phyloP scores from a whole-genome alignment of 2,329 filamentous ascomycete species.

The Tolypocladium ovalisporum region DNA sequence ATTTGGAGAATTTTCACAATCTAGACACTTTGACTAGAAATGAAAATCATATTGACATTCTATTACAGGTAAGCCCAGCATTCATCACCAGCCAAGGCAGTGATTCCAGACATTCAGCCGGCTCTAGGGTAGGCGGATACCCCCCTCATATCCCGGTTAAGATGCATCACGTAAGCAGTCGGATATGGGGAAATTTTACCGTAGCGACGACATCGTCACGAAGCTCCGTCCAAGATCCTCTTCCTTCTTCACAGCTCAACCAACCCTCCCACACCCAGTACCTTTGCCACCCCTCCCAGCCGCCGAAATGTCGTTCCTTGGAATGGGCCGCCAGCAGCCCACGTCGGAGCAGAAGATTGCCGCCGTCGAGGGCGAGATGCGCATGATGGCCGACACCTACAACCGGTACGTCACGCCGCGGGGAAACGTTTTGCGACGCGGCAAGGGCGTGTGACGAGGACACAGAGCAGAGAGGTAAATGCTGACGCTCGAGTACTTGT shows the following conservation, averaged over 20 bases:
- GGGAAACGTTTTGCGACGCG: too few species aligned
- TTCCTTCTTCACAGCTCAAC: neutral
- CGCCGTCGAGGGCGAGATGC: constrained; percentile 91
- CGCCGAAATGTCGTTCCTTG: constrained; percentile 32
- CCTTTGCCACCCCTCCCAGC: neutral
- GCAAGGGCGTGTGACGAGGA: neutral
- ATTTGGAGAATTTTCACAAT: too few species aligned
- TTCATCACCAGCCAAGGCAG: too few species aligned
- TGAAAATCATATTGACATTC: too few species aligned
- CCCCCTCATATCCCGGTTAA: too few species aligned
- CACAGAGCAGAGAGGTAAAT: neutral
- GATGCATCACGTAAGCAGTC: neutral
- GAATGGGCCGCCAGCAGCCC: constrained; percentile 60
- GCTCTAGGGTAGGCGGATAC: too few species aligned
- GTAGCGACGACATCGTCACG: neutral
- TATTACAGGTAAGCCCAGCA: too few species aligned
- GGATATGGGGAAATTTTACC: neutral
- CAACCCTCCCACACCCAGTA: neutral
- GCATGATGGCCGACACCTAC: constrained; percentile 97
- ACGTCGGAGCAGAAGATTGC: constrained; percentile 96
- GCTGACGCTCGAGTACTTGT: neutral
- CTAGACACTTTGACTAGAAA: too few species aligned
- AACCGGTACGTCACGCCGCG: constrained; percentile 57
- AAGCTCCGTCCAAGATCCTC: neutral
- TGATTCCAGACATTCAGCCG: too few species aligned